Evolutionary conservation across 2,329 filamentous ascomycete genomes (phyloP), one percentile per base, ranked within the genome.

Genomic region (Plectosphaerella sp.): DNA sequence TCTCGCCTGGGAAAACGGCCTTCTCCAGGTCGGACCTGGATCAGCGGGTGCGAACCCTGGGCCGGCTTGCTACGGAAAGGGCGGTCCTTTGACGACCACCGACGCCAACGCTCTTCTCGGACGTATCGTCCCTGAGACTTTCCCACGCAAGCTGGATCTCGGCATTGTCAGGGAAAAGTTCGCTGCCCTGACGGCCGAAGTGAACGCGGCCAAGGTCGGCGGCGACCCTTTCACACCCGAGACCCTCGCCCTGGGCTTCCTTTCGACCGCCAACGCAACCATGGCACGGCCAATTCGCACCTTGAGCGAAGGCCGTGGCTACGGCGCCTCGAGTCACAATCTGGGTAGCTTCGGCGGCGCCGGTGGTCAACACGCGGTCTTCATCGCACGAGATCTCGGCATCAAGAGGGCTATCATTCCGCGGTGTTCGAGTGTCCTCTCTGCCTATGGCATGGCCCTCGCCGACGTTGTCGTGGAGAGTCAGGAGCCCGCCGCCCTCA

Each of bases 11-110:
- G 80, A 79, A 54, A 89, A 89, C 54, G 87, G 87, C 0, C 72
- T 91, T 2, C 89, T 91, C 57, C 80, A 84, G 2, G 87, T 90
- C 8, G 87, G 87, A 0, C 87, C 87, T 1, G 86, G 89, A 60
- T 87, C 83, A 22, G 85, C 86, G 2, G 80, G 81, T 35, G 86
- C 87, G 6, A 83, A 88, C 61, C 86, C 87, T 2, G 87, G 87
- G 0, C 86, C 87, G 3, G 85, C 85, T 1, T 88, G 85, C 56
- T 89, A 90, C 60, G 75, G 86, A 16, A 89, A 89, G 63, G 83
- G 79, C 2, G 86, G 86, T 0, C 86, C 86, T 14, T 66, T 88
- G 14, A 88, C 86, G 1, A 85, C 89, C 42, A 89, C 86, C 0
- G 86, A 89, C 62, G 86, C 86, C 0, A 89, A 89, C 57, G 64